Evolutionary conservation across 2,329 filamentous ascomycete genomes (phyloP).

Genomic region (Teratosphaeria destructans): DNA sequence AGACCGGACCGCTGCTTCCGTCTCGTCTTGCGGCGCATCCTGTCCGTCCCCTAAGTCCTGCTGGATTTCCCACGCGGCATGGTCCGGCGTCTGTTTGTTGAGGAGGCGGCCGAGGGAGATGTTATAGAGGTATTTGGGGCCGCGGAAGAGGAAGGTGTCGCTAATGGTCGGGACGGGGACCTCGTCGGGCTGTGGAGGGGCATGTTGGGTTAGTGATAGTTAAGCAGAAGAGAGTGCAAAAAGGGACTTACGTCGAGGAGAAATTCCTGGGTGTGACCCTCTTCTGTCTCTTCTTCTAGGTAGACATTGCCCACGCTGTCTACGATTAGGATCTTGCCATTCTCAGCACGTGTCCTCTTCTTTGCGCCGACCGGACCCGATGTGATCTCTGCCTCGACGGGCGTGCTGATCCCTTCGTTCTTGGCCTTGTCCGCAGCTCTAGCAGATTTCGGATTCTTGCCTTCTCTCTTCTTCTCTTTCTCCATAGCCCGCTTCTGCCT

Average conservation of each 20-base stretch:
- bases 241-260: conserved; percentile 66
- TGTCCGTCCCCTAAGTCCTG: conserved; percentile 20
- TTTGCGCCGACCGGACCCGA: conserved; percentile 61
- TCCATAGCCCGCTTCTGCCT: conserved; percentile 83
- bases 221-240: not conserved
- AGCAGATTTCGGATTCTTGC: conserved; percentile 30
- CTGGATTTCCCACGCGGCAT: conserved; percentile 16
- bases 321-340: conserved; percentile 89
- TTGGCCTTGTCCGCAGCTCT: conserved; percentile 39
- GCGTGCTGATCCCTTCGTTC: conserved; percentile 42
- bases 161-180: conserved; percentile 64
- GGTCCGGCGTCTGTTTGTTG: conserved; percentile 26
- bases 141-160: conserved; percentile 71
- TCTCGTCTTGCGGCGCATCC: conserved; percentile 27
- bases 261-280: conserved; percentile 73
- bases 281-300: conserved; percentile 82
- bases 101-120: conserved; percentile 34
- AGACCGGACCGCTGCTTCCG: conserved; percentile 28
- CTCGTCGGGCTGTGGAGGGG: conserved; percentile 55
- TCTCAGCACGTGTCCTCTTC: conserved; percentile 84
- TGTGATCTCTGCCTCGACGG: conserved; percentile 40
- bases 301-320: conserved; percentile 89
- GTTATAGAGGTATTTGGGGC: conserved; percentile 65
- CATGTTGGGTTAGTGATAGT: not conserved
- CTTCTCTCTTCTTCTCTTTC: conserved; percentile 60